These are phyloP conservation scores for Ophiocordyceps polyrhachis-furcata DNA, from an alignment of 2,329 filamentous ascomycete species.

Conservation along the genomic window DNA sequence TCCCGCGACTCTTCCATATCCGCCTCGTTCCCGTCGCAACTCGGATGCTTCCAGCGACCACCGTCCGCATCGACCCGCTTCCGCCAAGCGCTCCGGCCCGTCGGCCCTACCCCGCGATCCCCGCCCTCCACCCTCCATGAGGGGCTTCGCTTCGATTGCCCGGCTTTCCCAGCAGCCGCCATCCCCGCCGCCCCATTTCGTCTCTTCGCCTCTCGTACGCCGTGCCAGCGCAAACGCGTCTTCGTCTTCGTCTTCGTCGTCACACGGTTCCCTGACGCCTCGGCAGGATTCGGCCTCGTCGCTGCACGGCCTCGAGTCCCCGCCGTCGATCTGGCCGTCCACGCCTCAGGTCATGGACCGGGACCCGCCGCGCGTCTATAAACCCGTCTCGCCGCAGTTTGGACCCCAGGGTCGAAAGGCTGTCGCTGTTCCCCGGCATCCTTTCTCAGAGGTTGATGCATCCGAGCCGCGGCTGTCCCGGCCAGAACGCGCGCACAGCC, in stretches of 20 bases:
- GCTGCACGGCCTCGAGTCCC: conserved; percentile 2
- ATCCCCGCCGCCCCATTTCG: neutral
- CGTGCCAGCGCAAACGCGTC: neutral
- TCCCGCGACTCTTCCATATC: conserved; percentile 7
- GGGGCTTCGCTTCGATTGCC: conserved; percentile 11
- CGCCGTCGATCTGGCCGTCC: conserved; percentile 1
- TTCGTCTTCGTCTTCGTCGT: neutral
- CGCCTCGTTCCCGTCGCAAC: conserved; percentile 10
- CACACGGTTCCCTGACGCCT: conserved; percentile 2
- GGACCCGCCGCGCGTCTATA: neutral
- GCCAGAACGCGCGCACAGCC: conserved; percentile 3
- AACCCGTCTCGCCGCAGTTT: neutral
- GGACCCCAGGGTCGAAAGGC: neutral
- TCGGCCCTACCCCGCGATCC: conserved; percentile 6
- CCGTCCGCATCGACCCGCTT: neutral
- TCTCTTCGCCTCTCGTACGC: neutral
- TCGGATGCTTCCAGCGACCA: conserved; percentile 13
- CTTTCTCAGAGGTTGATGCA: neutral
- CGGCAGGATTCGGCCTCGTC: conserved; percentile 7
- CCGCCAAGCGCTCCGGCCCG: conserved; percentile 4
- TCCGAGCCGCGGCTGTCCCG: neutral
- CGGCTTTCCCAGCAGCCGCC: conserved; percentile 1
- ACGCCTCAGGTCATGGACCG: neutral
- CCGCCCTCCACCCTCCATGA: conserved; percentile 13
- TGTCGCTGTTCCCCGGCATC: neutral